phyloP scores from a whole-genome alignment of 2,329 filamentous ascomycete species.

The Verticillium tricorpus region DNA sequence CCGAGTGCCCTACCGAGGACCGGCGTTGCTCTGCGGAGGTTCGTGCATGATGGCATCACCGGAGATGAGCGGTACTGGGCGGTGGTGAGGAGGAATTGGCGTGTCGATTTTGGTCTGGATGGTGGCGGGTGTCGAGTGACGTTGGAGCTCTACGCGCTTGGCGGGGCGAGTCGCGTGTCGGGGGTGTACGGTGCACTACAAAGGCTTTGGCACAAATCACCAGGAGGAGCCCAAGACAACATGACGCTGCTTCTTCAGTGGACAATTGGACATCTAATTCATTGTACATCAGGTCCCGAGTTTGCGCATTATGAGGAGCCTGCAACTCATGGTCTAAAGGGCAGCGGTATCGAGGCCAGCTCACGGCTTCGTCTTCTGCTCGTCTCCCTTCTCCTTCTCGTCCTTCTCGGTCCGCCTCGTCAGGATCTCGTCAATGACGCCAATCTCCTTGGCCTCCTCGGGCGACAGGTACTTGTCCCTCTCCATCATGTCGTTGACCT shows the following conservation, averaged over 20 bases:
- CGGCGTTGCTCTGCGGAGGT: background rate
- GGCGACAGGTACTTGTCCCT: constrained; percentile 91
- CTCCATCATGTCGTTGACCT: constrained; percentile 95
- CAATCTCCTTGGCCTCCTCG: constrained; percentile 81
- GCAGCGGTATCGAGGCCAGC: background rate
- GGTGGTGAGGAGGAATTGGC: background rate
- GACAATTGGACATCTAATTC: too few relatives aligned
- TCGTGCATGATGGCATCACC: background rate
- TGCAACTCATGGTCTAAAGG: too few relatives aligned
- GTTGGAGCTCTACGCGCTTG: background rate
- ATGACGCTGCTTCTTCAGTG: too few relatives aligned
- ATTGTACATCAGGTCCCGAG: too few relatives aligned
- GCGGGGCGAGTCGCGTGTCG: background rate
- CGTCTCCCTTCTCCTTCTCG: constrained; percentile 11
- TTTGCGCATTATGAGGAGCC: too few relatives aligned
- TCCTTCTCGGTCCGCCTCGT: constrained; percentile 49
- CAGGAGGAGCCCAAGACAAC: too few relatives aligned
- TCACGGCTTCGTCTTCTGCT: constrained; percentile 11
- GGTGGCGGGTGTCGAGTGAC: background rate
- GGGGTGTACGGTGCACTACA: background rate
- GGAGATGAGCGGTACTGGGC: background rate
- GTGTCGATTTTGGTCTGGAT: background rate
- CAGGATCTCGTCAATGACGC: constrained; percentile 88
- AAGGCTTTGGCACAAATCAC: background rate
- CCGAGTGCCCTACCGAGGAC: background rate